Conservation (phyloP, 1,139 yeast genomes). For the Yamadazyma atlantica region DNA sequence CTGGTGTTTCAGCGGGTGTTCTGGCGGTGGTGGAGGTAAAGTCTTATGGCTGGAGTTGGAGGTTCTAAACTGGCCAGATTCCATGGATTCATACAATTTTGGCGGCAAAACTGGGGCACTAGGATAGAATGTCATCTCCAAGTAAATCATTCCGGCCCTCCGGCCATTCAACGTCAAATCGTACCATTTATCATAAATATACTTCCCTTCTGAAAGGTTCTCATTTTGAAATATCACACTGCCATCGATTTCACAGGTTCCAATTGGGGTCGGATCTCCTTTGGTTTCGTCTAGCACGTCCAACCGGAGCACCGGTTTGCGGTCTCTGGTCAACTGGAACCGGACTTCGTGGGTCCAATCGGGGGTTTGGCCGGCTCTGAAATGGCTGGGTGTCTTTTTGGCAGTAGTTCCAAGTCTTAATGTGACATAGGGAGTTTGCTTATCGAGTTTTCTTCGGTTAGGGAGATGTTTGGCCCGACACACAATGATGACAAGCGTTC, state of each 20-base stretch:
- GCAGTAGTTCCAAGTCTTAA: constrained; percentile 80
- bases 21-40: constrained; percentile 15
- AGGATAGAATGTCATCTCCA: constrained; percentile 93
- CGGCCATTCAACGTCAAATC: constrained; percentile 64
- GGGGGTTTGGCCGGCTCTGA: constrained; percentile 90
- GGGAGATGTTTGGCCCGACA: constrained; percentile 73
- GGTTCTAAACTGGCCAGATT: constrained; percentile 10
- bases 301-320: constrained; percentile 62
- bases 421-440: constrained; percentile 86
- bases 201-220: constrained; percentile 68
- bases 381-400: constrained; percentile 67
- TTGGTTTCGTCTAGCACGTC: constrained; percentile 87
- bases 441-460: constrained; percentile 77
- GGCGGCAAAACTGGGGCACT: constrained; percentile 51
- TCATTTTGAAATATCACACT: constrained; percentile 56
- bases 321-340: constrained; percentile 62
- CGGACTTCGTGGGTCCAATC: constrained; percentile 79
- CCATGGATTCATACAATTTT: constrained; percentile 22
- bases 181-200: constrained; percentile 75
- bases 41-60: constrained; percentile 5
- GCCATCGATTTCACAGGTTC: constrained; percentile 77
- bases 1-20: constrained; percentile 11
- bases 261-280: constrained; percentile 81
- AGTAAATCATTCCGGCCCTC: constrained; percentile 83
- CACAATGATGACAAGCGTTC: constrained; percentile 45